These are phyloP conservation scores for Sinapis alba DNA, from an alignment of 441 rosid species.

Conservation along the genomic window DNA sequence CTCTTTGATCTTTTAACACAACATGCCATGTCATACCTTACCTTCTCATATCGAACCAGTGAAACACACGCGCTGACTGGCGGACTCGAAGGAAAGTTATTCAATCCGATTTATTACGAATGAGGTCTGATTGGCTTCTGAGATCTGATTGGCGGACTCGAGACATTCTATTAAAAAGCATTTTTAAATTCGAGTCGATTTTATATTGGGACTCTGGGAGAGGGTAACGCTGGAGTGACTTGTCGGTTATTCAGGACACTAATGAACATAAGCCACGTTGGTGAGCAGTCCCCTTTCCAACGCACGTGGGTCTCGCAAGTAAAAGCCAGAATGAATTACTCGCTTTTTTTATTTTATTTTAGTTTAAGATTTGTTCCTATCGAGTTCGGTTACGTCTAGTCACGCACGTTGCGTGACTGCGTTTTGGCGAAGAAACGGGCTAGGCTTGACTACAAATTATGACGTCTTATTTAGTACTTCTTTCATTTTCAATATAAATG, in stretches of 20 bases:
- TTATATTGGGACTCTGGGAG: neutral
- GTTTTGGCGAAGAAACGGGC: constrained; percentile 38
- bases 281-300: neutral
- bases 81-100: constrained; percentile 37
- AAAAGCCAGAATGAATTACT: constrained; percentile 38
- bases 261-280: constrained; percentile 39
- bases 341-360: neutral
- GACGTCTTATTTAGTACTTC: constrained; percentile 18
- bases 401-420: constrained; percentile 47
- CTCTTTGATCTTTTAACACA: constrained; percentile 10
- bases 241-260: constrained; percentile 22
- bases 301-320: constrained; percentile 45
- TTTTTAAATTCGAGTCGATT: constrained; percentile 22
- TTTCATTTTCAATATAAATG: too few species aligned
- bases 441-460: constrained; percentile 21
- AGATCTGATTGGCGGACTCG: constrained; percentile 41
- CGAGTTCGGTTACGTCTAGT: constrained; percentile 40
- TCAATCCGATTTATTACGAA: constrained; percentile 4
- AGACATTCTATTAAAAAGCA: constrained; percentile 28
- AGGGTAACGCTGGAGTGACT: constrained; percentile 20
- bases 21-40: constrained; percentile 33
- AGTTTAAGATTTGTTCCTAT: constrained; percentile 7
- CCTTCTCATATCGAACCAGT: neutral
- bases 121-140: neutral
- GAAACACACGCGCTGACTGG: constrained; percentile 12